Conservation (phyloP, 495 filamentous ascomycete species). For the Cenococcum geophilum region DNA sequence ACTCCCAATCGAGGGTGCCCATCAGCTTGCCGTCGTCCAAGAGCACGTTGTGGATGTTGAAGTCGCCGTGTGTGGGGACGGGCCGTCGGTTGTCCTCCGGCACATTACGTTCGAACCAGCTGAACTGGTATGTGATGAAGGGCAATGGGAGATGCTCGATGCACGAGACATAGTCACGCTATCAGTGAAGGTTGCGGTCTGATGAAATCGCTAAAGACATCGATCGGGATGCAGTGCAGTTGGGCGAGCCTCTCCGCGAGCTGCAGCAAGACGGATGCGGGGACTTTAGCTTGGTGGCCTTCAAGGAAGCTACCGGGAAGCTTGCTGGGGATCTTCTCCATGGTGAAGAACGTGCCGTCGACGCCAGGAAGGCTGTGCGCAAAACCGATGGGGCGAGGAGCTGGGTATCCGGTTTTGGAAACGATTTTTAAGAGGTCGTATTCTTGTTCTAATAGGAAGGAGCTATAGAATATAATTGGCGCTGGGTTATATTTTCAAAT, state of each 20-base stretch:
- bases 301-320: conserved; percentile 4
- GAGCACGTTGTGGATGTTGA: conserved; percentile 6
- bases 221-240: background rate
- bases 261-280: background rate
- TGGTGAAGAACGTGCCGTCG: conserved; percentile 4
- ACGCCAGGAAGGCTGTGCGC: background rate
- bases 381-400: background rate
- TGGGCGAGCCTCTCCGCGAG: background rate
- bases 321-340: conserved; percentile 1
- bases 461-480: background rate
- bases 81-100: conserved; percentile 4
- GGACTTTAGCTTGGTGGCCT: background rate
- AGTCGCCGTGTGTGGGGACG: conserved; percentile 4
- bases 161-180: background rate
- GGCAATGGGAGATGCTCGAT: conserved; percentile 5
- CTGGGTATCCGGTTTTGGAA: background rate
- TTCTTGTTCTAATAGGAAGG: background rate
- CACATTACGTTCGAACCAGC: conserved; percentile 1
- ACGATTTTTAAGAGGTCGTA: conserved; percentile 1
- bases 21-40: conserved; percentile 2
- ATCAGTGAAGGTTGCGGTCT: conserved; percentile 2
- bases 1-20: background rate
- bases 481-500: background rate
- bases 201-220: background rate
- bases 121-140: conserved; percentile 1